These are phyloP conservation scores for Kwoniella heveanensis DNA, from an alignment of 768 basidiomycete genomes.

Conservation along the genomic window DNA sequence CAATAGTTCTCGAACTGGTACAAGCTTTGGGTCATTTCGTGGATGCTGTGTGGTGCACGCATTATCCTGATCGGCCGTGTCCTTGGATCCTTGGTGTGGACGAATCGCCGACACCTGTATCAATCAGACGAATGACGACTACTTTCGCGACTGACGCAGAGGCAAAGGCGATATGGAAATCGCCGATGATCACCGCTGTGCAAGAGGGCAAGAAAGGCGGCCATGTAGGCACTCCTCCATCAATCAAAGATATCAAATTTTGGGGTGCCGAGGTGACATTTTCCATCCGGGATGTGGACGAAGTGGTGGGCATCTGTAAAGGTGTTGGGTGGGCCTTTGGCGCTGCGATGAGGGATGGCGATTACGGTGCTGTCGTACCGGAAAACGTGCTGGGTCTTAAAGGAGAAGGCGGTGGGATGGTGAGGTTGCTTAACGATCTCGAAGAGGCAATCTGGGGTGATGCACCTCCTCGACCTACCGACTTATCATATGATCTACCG, in stretches of 20 bases:
- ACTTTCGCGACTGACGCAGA: not conserved
- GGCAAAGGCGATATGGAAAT: constrained; percentile 21
- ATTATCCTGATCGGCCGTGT: constrained; percentile 27
- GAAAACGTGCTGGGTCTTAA: constrained; percentile 29
- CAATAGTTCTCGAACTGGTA: constrained; percentile 44
- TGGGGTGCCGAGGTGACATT: constrained; percentile 43
- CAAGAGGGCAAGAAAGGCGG: constrained; percentile 33
- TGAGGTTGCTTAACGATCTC: constrained; percentile 44
- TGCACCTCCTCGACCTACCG: constrained; percentile 42
- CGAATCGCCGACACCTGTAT: constrained; percentile 13
- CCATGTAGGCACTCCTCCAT: constrained; percentile 27
- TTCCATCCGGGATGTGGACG: constrained; percentile 38
- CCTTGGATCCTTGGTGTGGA: constrained; percentile 33
- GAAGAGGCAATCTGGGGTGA: constrained; percentile 50
- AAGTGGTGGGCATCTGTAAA: constrained; percentile 45
- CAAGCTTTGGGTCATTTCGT: constrained; percentile 47
- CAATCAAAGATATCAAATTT: constrained; percentile 28
- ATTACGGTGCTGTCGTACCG: constrained; percentile 33
- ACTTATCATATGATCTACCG: constrained; percentile 41
- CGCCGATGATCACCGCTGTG: constrained; percentile 39
- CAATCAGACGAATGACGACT: constrained; percentile 11
- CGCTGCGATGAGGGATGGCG: constrained; percentile 28
- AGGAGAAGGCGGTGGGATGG: constrained; percentile 35
- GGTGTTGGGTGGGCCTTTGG: constrained; percentile 40
- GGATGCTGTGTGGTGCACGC: constrained; percentile 38